Conservation (phyloP, 495 filamentous ascomycete genomes). For the Geopyxis carbonaria region DNA sequence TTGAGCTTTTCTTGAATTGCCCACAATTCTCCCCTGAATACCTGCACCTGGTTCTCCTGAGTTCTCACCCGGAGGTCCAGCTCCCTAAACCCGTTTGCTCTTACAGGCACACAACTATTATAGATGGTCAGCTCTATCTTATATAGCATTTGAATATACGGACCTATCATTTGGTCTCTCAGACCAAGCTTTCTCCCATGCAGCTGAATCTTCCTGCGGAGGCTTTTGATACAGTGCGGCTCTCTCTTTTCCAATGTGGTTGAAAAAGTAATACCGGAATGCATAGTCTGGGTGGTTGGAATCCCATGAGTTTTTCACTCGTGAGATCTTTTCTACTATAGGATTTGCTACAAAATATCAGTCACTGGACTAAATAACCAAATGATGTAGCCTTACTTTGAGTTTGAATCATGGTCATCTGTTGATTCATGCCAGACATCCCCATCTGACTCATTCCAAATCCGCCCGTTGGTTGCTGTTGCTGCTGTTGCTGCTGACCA, state of each 20-base stretch:
- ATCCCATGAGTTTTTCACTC: constrained; percentile 72
- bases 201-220: constrained; percentile 56
- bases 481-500: constrained; percentile 8
- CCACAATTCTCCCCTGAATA: constrained; percentile 67
- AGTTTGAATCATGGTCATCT: neutral
- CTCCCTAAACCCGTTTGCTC: constrained; percentile 49
- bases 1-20: constrained; percentile 74
- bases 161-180: constrained; percentile 63
- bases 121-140: neutral
- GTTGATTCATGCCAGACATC: too few relatives aligned
- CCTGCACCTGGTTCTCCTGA: constrained; percentile 54
- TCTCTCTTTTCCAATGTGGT: constrained; percentile 59
- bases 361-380: constrained; percentile 1
- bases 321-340: constrained; percentile 65
- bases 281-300: constrained; percentile 49
- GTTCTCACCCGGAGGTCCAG: constrained; percentile 60
- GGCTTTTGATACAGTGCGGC: constrained; percentile 69
- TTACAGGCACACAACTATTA: constrained; percentile 23
- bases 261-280: constrained; percentile 89
- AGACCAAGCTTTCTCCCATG: constrained; percentile 85
- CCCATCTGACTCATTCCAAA: too few relatives aligned
- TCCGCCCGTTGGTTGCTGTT: constrained; percentile 11
- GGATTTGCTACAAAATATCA: constrained; percentile 44
- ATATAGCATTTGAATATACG: constrained; percentile 30
- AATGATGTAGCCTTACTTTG: constrained; percentile 1